Evolutionary conservation across 306 rosid genomes (phyloP), one percentile per base, ranked within the genome.

Genomic region (Gastrolobium villosum): DNA sequence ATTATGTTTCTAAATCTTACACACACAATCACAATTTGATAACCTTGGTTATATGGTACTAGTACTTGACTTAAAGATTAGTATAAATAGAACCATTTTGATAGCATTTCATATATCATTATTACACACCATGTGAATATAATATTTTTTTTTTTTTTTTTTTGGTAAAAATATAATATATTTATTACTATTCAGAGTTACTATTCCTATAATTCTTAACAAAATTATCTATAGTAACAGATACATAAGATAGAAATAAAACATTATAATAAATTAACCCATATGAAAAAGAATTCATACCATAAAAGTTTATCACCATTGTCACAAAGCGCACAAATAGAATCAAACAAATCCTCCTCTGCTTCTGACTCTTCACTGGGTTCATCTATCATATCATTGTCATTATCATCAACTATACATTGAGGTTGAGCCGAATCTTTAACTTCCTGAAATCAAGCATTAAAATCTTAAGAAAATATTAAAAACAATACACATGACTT

Each of bases 281-380:
- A 74, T 7, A 72, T 36, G 20, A 69, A 75, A 68, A 56, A 68
- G 26, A 67, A 63, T 28, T 35, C 87, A 69, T 90, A 93, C 99
- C 94, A 86, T 52, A 82, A 10, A 37, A 95, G 86, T 1, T 72
- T 26, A 44, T 97, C 99, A 35, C 99, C 98, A 54, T 95, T 91
- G 70, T 95, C 99, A 86, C 99, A 95, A 68, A 95, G 31, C 5
- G 92, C 91, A 82, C 99, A 95, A 67, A 87, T 96, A 70, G 88
- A 83, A 82, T 85, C 85, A 79, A 85, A 92, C 65, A 86, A 70
- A 2, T 80, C 91, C 40, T 79, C 94, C 40, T 78, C 86, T 44
- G 81, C 84, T 56, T 87, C 72, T 3, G 88, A 70, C 45, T 89
- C 94, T 74, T 88, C 90, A 10, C 31, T 68, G 31, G 78, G 83